Evolutionary conservation across 192 early-diverging fungal species (phyloP).

Genomic region (Umbelopsis isabellina): DNA sequence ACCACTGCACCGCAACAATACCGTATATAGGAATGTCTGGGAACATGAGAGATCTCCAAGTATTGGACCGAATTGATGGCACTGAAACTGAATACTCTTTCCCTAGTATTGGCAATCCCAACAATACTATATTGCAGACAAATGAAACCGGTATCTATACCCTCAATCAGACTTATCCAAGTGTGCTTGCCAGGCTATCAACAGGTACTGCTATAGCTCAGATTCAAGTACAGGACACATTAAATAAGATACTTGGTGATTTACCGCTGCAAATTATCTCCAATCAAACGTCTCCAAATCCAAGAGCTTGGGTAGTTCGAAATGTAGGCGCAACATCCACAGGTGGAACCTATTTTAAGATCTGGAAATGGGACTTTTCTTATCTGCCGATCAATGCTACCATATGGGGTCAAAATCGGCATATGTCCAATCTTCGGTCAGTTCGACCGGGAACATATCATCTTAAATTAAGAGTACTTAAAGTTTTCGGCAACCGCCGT

Average conservation of each 20-base stretch:
- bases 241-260: conserved; percentile 23
- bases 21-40: conserved; percentile 51
- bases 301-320: conserved; percentile 19
- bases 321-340: conserved; percentile 4
- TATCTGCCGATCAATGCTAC: conserved; percentile 32
- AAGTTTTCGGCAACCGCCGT: conserved; percentile 27
- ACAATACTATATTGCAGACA: conserved; percentile 7
- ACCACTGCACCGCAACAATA: conserved; percentile 23
- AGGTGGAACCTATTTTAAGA: conserved; percentile 19
- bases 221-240: conserved; percentile 25
- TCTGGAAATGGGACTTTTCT: conserved; percentile 29
- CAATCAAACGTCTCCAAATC: background rate
- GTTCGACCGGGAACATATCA: conserved; percentile 23
- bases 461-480: conserved; percentile 26
- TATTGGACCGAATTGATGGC: conserved; percentile 32
- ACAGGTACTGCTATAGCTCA: conserved; percentile 30
- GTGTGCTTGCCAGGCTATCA: conserved; percentile 24
- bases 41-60: conserved; percentile 43
- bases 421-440: background rate
- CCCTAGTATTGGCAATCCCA: conserved; percentile 32
- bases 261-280: conserved; percentile 26
- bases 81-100: conserved; percentile 23
- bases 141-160: conserved; percentile 4
- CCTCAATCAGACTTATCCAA: conserved; percentile 6
- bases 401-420: conserved; percentile 14